Conservation (phyloP, 257 asterid species). For the Oldenlandia corymbosa region DNA sequence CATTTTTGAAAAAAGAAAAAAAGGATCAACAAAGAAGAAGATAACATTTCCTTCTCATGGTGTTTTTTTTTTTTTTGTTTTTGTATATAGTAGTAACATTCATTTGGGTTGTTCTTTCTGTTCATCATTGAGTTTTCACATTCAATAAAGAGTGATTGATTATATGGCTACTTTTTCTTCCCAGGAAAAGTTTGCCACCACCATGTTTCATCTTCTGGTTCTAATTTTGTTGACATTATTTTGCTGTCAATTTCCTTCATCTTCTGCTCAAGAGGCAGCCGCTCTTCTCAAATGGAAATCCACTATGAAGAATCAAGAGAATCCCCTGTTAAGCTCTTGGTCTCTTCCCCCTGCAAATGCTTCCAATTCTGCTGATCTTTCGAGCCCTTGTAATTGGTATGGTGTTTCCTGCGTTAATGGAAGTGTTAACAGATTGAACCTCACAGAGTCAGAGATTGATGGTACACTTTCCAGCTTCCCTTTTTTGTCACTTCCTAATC, state of each 20-base stretch:
- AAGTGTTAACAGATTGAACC: constrained; percentile 8
- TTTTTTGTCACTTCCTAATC: constrained; percentile 20
- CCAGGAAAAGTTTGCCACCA: no score
- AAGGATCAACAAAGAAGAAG: no score
- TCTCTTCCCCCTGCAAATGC: not conserved
- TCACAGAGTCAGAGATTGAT: not conserved
- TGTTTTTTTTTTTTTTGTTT: no score
- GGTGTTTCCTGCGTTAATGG: constrained; percentile 18
- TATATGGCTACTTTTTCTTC: no score
- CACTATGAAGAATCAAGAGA: constrained; percentile 7
- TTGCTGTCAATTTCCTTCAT: not conserved
- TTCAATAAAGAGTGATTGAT: no score
- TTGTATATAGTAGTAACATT: no score
- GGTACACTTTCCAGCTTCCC: constrained; percentile 25
- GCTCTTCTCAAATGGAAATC: constrained; percentile 21
- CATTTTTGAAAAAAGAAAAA: no score
- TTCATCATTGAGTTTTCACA: no score
- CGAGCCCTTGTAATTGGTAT: constrained; percentile 23
- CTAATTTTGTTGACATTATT: not conserved
- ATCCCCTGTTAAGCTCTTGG: constrained; percentile 20
- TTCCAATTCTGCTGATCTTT: not conserved
- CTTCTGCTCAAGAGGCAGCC: constrained; percentile 19
- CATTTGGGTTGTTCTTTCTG: no score
- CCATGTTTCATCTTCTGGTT: no score
- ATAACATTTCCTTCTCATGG: no score